Conservation (phyloP, 2,329 filamentous ascomycete species). For the Cladophialophora yegresii region DNA sequence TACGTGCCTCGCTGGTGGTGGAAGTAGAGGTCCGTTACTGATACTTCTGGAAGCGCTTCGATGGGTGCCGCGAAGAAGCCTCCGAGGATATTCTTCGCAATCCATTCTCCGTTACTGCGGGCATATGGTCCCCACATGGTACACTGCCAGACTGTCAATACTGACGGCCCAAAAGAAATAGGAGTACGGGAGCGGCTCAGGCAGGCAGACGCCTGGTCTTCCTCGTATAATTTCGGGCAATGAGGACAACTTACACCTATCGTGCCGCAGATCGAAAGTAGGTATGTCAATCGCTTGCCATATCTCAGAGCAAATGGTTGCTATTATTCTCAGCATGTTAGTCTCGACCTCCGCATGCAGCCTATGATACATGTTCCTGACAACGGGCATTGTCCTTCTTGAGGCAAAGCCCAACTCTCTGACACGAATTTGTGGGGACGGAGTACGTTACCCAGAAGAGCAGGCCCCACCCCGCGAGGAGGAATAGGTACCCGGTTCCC, state of each 20-base stretch:
- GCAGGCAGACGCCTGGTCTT: conserved; percentile 2
- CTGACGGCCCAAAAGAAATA: neutral
- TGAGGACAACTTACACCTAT: conserved; percentile 20
- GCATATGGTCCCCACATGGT: conserved; percentile 41
- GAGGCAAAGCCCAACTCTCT: neutral
- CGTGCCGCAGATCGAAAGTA: conserved; percentile 39
- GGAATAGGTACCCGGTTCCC: conserved; percentile 52
- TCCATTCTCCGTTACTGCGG: conserved; percentile 52
- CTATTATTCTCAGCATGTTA: conserved; percentile 25
- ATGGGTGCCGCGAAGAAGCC: conserved; percentile 54
- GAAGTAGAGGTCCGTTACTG: conserved; percentile 49
- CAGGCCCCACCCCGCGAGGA: conserved; percentile 44
- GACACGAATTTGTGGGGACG: neutral
- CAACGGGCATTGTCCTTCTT: neutral
- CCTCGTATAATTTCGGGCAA: neutral
- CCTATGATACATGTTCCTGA: neutral
- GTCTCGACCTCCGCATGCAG: neutral
- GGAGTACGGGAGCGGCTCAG: conserved; percentile 7
- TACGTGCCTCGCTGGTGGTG: conserved; percentile 34
- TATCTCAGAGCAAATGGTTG: conserved; percentile 52
- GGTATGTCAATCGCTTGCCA: conserved; percentile 41
- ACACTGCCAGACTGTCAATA: conserved; percentile 43
- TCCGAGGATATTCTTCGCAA: conserved; percentile 51
- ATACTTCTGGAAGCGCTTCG: conserved; percentile 53
- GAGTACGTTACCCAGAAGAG: conserved; percentile 40